phyloP scores from a whole-genome alignment of 176 grass and related monocot species.

The Zea luxurians region DNA sequence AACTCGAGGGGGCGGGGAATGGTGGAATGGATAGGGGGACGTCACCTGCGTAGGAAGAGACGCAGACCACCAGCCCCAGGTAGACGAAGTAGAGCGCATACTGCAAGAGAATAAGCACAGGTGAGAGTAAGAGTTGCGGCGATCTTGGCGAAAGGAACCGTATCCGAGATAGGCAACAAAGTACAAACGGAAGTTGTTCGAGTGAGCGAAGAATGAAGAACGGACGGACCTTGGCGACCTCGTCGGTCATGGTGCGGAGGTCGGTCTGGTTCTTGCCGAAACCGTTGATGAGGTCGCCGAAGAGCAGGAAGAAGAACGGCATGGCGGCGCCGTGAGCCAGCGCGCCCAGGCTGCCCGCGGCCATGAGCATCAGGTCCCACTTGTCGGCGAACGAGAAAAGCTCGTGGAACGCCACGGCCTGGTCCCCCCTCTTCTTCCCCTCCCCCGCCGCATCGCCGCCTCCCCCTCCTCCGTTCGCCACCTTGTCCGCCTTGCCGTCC shows the following conservation, averaged over 20 bases:
- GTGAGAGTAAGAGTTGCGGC: not conserved
- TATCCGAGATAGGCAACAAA: not conserved
- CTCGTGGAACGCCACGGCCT: slow-evolving; percentile 81
- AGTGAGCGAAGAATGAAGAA: not conserved
- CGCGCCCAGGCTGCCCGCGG: slow-evolving; percentile 66
- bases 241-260: slow-evolving; percentile 84
- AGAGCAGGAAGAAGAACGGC: slow-evolving; percentile 98
- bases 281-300: slow-evolving; percentile 94
- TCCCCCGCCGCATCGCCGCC: slow-evolving; percentile 35
- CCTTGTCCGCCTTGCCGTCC: slow-evolving; percentile 48
- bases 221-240: slow-evolving; percentile 85
- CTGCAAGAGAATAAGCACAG: slow-evolving; percentile 35
- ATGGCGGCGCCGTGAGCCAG: slow-evolving; percentile 91
- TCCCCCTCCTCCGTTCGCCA: slow-evolving; percentile 26
- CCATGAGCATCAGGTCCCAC: slow-evolving; percentile 83
- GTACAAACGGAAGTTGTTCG: not conserved
- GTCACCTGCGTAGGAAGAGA: slow-evolving; percentile 83
- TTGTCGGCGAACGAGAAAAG: slow-evolving; percentile 81
- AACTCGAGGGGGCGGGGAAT: not conserved
- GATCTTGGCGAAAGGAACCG: not conserved
- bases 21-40: slow-evolving; percentile 14
- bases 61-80: slow-evolving; percentile 87
- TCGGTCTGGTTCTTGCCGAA: slow-evolving; percentile 97
- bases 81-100: slow-evolving; percentile 98
- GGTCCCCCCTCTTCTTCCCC: slow-evolving; percentile 77